Base-by-base conservation (phyloP, 345 rosid species). In the Arabidopsis arenosa region DNA sequence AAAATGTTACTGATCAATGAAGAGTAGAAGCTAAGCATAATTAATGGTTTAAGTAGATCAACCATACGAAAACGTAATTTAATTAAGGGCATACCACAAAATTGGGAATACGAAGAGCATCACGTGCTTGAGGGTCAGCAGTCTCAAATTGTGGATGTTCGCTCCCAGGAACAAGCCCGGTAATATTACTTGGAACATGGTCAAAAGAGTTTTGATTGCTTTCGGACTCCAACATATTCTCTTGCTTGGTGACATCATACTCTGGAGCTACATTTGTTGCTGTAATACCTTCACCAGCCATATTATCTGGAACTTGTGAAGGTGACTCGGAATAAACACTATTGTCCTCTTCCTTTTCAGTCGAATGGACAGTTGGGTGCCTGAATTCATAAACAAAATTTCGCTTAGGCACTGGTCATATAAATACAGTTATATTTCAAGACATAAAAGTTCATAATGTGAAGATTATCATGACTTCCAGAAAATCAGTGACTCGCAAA, bases 121-220 rank as follows among this genome's bases (percentile, higher is more conserved):
- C 97, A 60, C 83, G 89, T 72, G 85, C 81, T 83, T 90, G 97
- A 78, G 93, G 84, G 71, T 93, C 96, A 5, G 93, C 75, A 74
- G 79, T 93, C 74, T 90, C 97, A 78, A 85, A 83, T 48, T 88
- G 77, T 63, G 86, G 83, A 77, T 82, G 76, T 75, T 88, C 96
- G 76, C 85, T 81, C 65, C 91, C 85, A 74, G 85, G 59, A 18
- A 18, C 21, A 18, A 18, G 21, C 21, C 21, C 21, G 21, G 21
- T 18, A 66, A 75, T 82, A 83, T 84, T 85, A 83, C 76, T 86
- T 32, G 90, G 89, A 72, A 83, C 76, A 60, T 88, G 79, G 63
- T 86, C 92, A 69, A 80, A 79, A 1, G 93, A 76, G 81, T 72
- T 80, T 53, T 85, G 97, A 51, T 88, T 85, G 57, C 83, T 83